Evolutionary conservation across 495 filamentous ascomycete species (phyloP), one percentile per base, ranked within the genome.

Genomic region (Podospora anserina): DNA sequence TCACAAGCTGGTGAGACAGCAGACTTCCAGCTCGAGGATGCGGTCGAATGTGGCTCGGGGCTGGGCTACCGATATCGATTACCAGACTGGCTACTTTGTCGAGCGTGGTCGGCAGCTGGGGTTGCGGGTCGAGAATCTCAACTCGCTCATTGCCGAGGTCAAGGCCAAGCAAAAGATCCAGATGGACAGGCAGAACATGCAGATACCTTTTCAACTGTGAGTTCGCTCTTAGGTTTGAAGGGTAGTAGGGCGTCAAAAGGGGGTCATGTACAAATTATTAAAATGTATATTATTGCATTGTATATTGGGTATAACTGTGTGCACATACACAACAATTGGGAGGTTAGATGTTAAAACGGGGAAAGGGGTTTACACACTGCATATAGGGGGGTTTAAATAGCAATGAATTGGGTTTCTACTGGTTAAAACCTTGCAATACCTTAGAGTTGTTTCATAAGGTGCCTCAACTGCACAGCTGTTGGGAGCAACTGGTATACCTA

Each of bases 1-100:
- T 56, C 67, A 59, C 56, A 75, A 69, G 66, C 63, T 83, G 53
- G 76, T 81, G 59, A 79, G 77, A 32, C 90, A 85, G 20, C 73
- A 79, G 1, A 71, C 77, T 7, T 87, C 90, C 67, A 78, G 83
- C 54, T 90, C 87, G 70, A 82, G 77, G 2, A 92, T 93, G 90
- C 75, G 89, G 39, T 82, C 85, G 68, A 86, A 90, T 74, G 77
- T 89, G 18, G 70, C 78, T 58, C 69, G 68, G 3, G 85, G 88
- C 2, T 80, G 78, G 68, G 70, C 79, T 32, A 92, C 90, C 0
- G 93, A 96, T 73, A 82, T 96, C 64, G 88, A 93, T 30, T 94
- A 87, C 72, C 79, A 92, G 69, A 95, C 94, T 77, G 94, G 93
- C 15, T 97, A 91, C 76, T 88, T 97, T 57, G 84, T 95, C 56